A percentile compares a stretch with the other conserved stretches of the same genome.
phyloP scores from a whole-genome alignment of 139 green algal genomes.

The Zygnema cylindricum region DNA sequence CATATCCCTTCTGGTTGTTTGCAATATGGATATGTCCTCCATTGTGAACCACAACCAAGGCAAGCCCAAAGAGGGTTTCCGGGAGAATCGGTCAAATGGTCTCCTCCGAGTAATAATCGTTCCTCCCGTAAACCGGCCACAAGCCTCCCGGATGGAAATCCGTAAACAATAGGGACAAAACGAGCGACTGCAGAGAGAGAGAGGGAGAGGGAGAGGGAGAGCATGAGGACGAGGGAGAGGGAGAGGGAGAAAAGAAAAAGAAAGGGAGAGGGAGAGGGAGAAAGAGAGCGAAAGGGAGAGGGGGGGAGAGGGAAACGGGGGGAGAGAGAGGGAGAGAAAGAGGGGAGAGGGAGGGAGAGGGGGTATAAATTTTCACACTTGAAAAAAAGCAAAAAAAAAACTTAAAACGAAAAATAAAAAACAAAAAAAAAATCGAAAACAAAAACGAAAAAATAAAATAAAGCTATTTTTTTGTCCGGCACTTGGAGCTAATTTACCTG shows the following conservation, averaged over 20 bases:
- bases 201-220: too few relatives aligned
- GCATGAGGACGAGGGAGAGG: too few relatives aligned
- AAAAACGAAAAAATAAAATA: background rate
- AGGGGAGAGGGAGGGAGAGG: background rate
- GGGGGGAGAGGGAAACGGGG: too few relatives aligned
- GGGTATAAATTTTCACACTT: background rate
- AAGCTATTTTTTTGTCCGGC: too few relatives aligned
- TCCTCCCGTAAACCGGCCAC: background rate
- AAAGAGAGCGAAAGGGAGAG: too few relatives aligned
- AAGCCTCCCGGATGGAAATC: background rate
- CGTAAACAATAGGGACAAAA: background rate
- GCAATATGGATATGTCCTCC: slow-evolving; percentile 1
- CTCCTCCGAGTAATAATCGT: background rate
- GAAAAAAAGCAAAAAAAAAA: background rate
- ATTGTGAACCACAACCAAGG: background rate
- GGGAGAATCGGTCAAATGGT: background rate
- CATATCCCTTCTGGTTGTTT: background rate
- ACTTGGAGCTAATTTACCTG: background rate
- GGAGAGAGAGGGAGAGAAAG: background rate
- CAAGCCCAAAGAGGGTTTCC: background rate
- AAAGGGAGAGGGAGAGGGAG: background rate
- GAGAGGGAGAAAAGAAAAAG: background rate
- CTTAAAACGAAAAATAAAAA: background rate
- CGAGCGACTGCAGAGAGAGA: background rate
- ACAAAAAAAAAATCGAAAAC: background rate